Evolutionary conservation across 2,329 filamentous ascomycete genomes (phyloP).

Genomic region (Phaeosphaeriaceae sp.): DNA sequence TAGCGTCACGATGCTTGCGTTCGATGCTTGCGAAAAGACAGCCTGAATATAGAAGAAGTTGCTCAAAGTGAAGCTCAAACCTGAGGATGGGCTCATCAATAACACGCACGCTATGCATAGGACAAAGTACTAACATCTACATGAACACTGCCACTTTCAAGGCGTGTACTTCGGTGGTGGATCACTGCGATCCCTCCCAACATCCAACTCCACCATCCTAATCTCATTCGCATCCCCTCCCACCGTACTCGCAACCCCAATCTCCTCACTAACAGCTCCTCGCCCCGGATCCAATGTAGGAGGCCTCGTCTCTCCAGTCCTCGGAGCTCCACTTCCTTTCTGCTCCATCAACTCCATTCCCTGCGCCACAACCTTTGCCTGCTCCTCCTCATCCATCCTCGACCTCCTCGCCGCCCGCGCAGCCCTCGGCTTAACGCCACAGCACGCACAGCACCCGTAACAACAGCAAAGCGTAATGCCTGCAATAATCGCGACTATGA

Average conservation of each 20-base stretch:
- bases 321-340: too few relatives aligned
- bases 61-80: too few relatives aligned
- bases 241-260: not conserved
- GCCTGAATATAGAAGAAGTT: too few relatives aligned
- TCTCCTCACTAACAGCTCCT: not conserved
- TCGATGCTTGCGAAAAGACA: too few relatives aligned
- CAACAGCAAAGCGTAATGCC: slow-evolving; percentile 2
- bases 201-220: not conserved
- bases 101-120: too few relatives aligned
- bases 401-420: not conserved
- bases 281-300: not conserved
- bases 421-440: not conserved
- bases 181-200: not conserved
- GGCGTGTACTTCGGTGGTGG: slow-evolving; percentile 20
- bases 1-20: too few relatives aligned
- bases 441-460: not conserved
- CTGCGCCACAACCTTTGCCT: slow-evolving; percentile 2
- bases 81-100: too few relatives aligned
- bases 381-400: not conserved
- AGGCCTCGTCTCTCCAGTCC: not conserved
- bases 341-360: slow-evolving; percentile 3
- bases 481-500: not conserved
- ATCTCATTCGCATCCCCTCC: not conserved
- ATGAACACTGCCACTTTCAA: too few relatives aligned
- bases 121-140: too few relatives aligned